These are phyloP conservation scores for Apiospora malaysiana DNA, from an alignment of 2,329 filamentous ascomycete genomes.

Conservation along the genomic window DNA sequence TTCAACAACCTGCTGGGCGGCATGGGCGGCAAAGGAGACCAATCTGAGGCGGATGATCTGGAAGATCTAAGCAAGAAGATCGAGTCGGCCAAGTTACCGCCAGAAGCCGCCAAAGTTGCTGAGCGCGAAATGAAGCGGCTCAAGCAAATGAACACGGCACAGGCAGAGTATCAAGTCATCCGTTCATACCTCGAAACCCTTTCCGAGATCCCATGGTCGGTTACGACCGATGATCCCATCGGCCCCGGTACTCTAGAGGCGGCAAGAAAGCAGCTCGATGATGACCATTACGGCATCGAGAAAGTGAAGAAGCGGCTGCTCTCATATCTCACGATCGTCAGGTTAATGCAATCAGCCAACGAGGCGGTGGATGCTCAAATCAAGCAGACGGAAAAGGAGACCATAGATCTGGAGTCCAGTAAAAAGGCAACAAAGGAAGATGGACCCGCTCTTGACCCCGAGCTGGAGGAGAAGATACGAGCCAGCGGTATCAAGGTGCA, in stretches of 20 bases:
- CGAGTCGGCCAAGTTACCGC: conserved; percentile 78
- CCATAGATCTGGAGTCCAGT: conserved; percentile 50
- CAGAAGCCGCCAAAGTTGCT: conserved; percentile 88
- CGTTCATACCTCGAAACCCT: conserved; percentile 93
- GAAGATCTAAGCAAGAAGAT: conserved; percentile 91
- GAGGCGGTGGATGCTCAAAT: conserved; percentile 82
- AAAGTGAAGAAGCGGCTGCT: conserved; percentile 96
- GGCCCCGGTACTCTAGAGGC: conserved; percentile 78
- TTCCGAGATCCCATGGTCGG: conserved; percentile 91
- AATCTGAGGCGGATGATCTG: conserved; percentile 86
- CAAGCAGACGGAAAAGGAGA: conserved; percentile 65
- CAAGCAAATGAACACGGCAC: conserved; percentile 94
- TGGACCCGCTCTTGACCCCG: conserved; percentile 40
- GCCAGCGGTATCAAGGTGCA: conserved; percentile 69
- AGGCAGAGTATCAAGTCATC: conserved; percentile 94
- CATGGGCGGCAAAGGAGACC: conserved; percentile 62
- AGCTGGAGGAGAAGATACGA: conserved; percentile 47
- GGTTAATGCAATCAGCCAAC: conserved; percentile 91
- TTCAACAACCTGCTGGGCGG: conserved; percentile 52
- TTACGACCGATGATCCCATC: conserved; percentile 82
- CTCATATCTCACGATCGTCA: conserved; percentile 95
- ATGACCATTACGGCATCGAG: conserved; percentile 95
- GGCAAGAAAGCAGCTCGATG: conserved; percentile 88
- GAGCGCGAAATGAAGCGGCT: conserved; percentile 86
- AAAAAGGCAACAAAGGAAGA: conserved; percentile 42